Conservation (phyloP, 2,329 filamentous ascomycete species). For the Epichloe festucae region DNA sequence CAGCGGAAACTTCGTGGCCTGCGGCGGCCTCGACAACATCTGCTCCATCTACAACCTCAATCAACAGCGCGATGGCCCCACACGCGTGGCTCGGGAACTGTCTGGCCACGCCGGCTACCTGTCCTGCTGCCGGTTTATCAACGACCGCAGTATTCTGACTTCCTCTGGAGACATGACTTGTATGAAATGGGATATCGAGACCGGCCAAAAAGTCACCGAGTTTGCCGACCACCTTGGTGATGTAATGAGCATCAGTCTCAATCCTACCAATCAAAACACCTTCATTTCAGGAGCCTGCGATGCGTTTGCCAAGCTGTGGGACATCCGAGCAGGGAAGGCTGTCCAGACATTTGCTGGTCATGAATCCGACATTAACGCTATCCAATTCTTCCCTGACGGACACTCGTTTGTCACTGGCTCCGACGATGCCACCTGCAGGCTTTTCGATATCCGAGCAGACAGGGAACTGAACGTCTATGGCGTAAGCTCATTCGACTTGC, state of each 20-base stretch:
- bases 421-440: constrained; percentile 89
- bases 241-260: constrained; percentile 99
- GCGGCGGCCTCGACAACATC: constrained; percentile 97
- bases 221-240: constrained; percentile 97
- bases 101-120: constrained; percentile 96
- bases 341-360: constrained; percentile 97
- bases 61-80: constrained; percentile 86
- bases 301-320: constrained; percentile 97
- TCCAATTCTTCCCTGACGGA: constrained; percentile 98
- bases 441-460: constrained; percentile 96
- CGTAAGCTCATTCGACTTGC: constrained; percentile 30
- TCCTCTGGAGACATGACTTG: constrained; percentile 99
- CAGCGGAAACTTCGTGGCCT: constrained; percentile 95
- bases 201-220: constrained; percentile 90
- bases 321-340: constrained; percentile 94
- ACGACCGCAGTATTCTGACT: constrained; percentile 92
- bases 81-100: constrained; percentile 85
- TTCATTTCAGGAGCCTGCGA: constrained; percentile 99
- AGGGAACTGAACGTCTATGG: constrained; percentile 60
- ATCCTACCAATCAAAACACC: constrained; percentile 97
- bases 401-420: constrained; percentile 97
- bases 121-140: constrained; percentile 97
- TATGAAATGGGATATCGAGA: constrained; percentile 99
- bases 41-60: constrained; percentile 99
- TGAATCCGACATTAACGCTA: constrained; percentile 98